These are phyloP conservation scores for Quercus tomentella DNA, from an alignment of 331 rosid species.

Conservation along the genomic window DNA sequence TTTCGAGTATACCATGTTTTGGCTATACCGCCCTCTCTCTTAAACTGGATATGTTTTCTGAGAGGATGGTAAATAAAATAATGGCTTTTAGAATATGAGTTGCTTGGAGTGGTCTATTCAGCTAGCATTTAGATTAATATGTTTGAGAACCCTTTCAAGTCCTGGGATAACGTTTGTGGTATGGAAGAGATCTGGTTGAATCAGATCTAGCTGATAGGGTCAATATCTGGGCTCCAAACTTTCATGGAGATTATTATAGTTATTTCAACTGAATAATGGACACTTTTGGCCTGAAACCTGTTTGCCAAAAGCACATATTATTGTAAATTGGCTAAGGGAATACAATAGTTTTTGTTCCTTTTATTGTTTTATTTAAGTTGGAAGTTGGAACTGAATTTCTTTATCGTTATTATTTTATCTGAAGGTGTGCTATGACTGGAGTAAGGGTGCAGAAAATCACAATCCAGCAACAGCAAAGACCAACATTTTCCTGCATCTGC, in stretches of 20 bases:
- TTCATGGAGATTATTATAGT: too few relatives aligned
- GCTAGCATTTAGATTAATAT: neutral
- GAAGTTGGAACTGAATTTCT: constrained; percentile 9
- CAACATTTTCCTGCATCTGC: constrained; percentile 62
- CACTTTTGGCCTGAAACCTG: neutral
- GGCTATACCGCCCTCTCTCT: neutral
- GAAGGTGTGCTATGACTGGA: constrained; percentile 76
- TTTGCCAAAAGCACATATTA: neutral
- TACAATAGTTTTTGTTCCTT: neutral
- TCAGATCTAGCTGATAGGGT: neutral
- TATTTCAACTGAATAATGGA: neutral
- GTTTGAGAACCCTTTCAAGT: neutral
- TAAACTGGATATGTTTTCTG: neutral
- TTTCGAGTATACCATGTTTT: too few relatives aligned
- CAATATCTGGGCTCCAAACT: neutral
- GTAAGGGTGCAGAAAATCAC: constrained; percentile 82
- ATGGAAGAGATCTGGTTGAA: neutral
- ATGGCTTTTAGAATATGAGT: neutral
- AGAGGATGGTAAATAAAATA: neutral
- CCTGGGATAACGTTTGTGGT: neutral
- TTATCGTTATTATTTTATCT: constrained; percentile 1
- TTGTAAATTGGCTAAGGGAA: neutral
- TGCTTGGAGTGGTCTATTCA: neutral
- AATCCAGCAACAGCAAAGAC: constrained; percentile 66
- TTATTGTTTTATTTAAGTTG: constrained; percentile 2